Evolutionary conservation across 192 early-diverging fungal genomes (phyloP).

Genomic region (Coemansia sp.): DNA sequence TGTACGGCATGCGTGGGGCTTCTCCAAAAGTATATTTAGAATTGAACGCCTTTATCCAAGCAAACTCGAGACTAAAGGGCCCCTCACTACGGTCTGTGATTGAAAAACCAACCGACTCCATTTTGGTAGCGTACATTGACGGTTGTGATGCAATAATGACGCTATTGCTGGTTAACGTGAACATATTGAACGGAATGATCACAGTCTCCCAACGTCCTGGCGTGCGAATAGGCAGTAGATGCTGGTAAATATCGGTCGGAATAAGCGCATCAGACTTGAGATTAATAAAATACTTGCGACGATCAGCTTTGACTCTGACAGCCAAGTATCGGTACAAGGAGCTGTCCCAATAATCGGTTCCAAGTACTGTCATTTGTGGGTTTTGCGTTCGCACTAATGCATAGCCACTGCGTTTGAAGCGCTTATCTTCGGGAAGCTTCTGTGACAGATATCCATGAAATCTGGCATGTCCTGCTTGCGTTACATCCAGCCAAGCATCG

Average conservation of each 20-base stretch:
- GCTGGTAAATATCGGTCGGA: conserved; percentile 88
- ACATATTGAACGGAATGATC: conserved; percentile 90
- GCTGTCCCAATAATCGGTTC: conserved; percentile 80
- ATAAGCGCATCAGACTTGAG: conserved; percentile 82
- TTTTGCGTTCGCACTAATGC: conserved; percentile 85
- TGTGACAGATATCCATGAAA: conserved; percentile 85
- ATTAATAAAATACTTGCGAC: conserved; percentile 88
- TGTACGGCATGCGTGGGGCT: conserved; percentile 57
- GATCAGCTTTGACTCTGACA: conserved; percentile 76
- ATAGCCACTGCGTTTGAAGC: conserved; percentile 82
- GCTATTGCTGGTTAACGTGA: conserved; percentile 88
- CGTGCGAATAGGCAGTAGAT: conserved; percentile 80
- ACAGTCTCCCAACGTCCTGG: conserved; percentile 93
- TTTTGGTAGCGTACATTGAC: conserved; percentile 76
- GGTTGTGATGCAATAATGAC: conserved; percentile 83
- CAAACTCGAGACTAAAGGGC: conserved; percentile 84
- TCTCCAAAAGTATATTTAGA: conserved; percentile 75
- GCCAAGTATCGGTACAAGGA: conserved; percentile 81
- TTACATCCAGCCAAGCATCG: conserved; percentile 74
- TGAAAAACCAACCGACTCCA: conserved; percentile 90
- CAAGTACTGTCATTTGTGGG: conserved; percentile 67
- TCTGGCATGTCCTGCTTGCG: conserved; percentile 58
- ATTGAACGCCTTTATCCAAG: conserved; percentile 89
- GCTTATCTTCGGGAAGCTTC: conserved; percentile 69
- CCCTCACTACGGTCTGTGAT: conserved; percentile 78